Base-by-base conservation (phyloP, 306 rosid species). In the Pueraria montana region DNA sequence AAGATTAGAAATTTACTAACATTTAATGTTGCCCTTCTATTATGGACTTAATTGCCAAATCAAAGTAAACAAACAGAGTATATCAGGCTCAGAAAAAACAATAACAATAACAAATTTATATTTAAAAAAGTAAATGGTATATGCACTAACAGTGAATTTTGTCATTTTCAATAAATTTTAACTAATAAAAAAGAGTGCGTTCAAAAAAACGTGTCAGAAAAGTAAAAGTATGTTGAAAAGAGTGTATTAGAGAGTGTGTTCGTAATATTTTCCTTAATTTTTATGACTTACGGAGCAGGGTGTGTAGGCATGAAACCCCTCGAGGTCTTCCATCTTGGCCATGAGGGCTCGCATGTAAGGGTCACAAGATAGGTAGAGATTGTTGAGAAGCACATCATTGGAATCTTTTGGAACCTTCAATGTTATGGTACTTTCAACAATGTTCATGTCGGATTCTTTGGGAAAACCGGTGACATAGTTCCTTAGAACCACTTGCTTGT, bases 311-410 rank as follows among this genome's bases (percentile, higher is more conserved):
- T 40, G 40, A 17, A 71, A 16, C 16, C 21, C 87, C 1, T 6
- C 49, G 12, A 16, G 8, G 32, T 1, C 23, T 0, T 20, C 11
- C 55, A 77, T 63, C 50, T 8, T n/a, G 40, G 40, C 0, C 88
- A 85, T 87, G 5, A 77, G 49, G 4, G 32, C 10, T 11, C 79
- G 74, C 91, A 83, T 43, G 84, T 79, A 87, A 0, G 97, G 97
- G 36, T 92, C 93, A 8, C 91, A 88, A 3, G 94, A 88, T 32
- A 92, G 53, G 87, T 87, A 89, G 45, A 92, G 92, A 58, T 90
- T 92, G 55, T 92, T 90, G 0, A 90, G 81, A 4, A 92, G 66
- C 3, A 92, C 45, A 8, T 85, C 84, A 26, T 63, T 63, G 48
- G 88, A 87, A 38, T 77, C 87, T 18, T 89, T 45, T 64, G 84